Base-by-base conservation (phyloP, 164 flowering plant species). In the Amborella trichopoda region DNA sequence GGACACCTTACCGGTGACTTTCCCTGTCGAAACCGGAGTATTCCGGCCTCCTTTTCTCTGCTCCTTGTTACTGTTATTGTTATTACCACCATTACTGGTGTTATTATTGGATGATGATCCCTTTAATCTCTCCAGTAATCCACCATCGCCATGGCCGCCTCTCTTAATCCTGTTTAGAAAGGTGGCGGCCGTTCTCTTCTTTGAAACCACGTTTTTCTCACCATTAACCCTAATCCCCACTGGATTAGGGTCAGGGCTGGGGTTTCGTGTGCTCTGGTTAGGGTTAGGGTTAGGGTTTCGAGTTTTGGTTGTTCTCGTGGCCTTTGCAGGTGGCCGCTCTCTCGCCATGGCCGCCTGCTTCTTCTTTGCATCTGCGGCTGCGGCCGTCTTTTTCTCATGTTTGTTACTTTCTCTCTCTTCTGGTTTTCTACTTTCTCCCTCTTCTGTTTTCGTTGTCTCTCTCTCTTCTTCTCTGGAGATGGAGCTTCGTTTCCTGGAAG, bases 101-200 rank as follows among this genome's bases (percentile, higher is more conserved):
- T n/a, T n/a, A n/a, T n/a, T n/a, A n/a, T n/a, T n/a, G n/a, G n/a
- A n/a, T n/a, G n/a, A n/a, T 11, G 19, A 40, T 8, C 14, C 44
- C 34, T 19, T 56, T 63, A 13, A 40, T 14, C 51, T 50, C 21
- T 50, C 59, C 1, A 44, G 47, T 2, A 58, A 49, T 26, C 17
- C 5, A n/a, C 33, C 40, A 37, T 57, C 54, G 57, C 61, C 33
- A 40, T 27, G 14, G 2, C 81, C 63, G 30, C 67, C 71, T 34
- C 65, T 65, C 60, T 84, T 89, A 49, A 89, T 72, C 47, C 87
- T 69, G 40, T 75, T 80, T 64, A 89, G 66, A 73, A 84, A 85
- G 57, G 73, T 70, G 0, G 81, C 84, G 3, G 77, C 93, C 12
- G 87, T 70, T 24, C 69, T 54, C 63, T 80, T 82, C 62, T 80